Evolutionary conservation across 768 basidiomycete genomes (phyloP).

Genomic region (Stropharia rugosoannulata): DNA sequence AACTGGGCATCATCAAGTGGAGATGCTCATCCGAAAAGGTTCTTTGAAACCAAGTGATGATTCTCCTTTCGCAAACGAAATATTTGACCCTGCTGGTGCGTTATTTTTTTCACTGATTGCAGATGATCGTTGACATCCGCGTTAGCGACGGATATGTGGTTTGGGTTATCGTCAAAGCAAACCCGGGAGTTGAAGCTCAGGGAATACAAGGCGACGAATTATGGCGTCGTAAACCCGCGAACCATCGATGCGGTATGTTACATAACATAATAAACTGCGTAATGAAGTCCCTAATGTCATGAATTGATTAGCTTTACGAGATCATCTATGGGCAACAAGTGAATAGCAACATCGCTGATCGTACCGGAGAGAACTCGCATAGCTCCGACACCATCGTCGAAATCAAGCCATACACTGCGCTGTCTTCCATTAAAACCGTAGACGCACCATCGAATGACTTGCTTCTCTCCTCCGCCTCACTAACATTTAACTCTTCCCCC

Average conservation of each 20-base stretch:
- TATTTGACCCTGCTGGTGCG: conserved; percentile 50
- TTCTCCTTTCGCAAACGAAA: conserved; percentile 52
- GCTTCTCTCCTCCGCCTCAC: conserved; percentile 18
- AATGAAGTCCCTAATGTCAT: neutral
- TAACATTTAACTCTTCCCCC: neutral
- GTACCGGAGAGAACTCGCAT: conserved; percentile 19
- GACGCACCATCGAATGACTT: conserved; percentile 8
- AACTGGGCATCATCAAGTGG: conserved; percentile 33
- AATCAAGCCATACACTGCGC: conserved; percentile 36
- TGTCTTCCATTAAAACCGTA: conserved; percentile 28
- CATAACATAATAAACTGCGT: neutral
- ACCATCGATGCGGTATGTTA: conserved; percentile 40
- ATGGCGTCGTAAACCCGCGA: conserved; percentile 49
- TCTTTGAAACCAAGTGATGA: conserved; percentile 52
- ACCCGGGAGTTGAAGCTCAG: conserved; percentile 33
- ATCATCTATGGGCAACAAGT: conserved; percentile 50
- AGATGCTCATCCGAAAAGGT: conserved; percentile 52
- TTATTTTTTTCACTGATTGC: neutral
- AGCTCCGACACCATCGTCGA: conserved; percentile 28
- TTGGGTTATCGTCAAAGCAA: conserved; percentile 31
- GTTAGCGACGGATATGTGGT: conserved; percentile 41
- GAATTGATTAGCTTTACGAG: conserved; percentile 36
- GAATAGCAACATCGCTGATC: conserved; percentile 38
- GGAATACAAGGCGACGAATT: conserved; percentile 52
- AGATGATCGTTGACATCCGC: neutral